These are phyloP conservation scores for Acacia concinna DNA, from an alignment of 331 rosid genomes.

Conservation along the genomic window DNA sequence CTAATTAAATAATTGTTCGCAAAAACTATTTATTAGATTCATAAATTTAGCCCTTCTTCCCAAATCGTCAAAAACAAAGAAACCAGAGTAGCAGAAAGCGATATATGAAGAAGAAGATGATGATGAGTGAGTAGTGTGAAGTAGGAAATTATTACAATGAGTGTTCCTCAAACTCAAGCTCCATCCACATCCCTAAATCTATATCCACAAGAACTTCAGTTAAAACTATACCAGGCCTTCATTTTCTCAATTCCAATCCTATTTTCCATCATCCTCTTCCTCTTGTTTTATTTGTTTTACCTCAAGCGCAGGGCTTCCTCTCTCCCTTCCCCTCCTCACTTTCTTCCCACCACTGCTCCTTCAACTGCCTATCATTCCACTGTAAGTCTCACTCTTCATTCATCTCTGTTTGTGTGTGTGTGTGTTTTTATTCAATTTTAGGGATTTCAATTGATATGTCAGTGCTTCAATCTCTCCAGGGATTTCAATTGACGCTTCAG, in stretches of 20 bases:
- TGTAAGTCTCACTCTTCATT: constrained; percentile 40
- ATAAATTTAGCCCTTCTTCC: not conserved
- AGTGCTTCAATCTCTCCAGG: not conserved
- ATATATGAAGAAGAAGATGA: not conserved
- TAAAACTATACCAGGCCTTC: constrained; percentile 93
- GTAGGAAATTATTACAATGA: constrained; percentile 39
- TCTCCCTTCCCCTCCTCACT: constrained; percentile 51
- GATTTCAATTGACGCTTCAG: constrained; percentile 33
- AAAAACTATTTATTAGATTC: not conserved
- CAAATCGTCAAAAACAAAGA: not conserved
- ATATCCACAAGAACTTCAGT: constrained; percentile 82
- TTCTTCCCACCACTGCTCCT: constrained; percentile 49
- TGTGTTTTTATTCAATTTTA: not conserved
- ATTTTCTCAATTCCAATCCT: constrained; percentile 87
- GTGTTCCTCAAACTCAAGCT: constrained; percentile 48
- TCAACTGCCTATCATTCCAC: constrained; percentile 49
- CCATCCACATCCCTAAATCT: constrained; percentile 52
- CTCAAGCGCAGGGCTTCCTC: constrained; percentile 88
- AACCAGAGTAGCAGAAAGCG: not conserved
- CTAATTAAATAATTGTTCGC: not conserved
- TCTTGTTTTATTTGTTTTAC: constrained; percentile 85
- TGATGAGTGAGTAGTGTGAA: not conserved
- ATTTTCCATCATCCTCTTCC: constrained; percentile 83
- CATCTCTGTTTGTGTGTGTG: not conserved
- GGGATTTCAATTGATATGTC: not conserved